Percentiles rank a stretch among this genome's conserved stretches.
Evolutionary conservation across 768 basidiomycete genomes (phyloP).

Genomic region (Pleurotus cornucopiae): DNA sequence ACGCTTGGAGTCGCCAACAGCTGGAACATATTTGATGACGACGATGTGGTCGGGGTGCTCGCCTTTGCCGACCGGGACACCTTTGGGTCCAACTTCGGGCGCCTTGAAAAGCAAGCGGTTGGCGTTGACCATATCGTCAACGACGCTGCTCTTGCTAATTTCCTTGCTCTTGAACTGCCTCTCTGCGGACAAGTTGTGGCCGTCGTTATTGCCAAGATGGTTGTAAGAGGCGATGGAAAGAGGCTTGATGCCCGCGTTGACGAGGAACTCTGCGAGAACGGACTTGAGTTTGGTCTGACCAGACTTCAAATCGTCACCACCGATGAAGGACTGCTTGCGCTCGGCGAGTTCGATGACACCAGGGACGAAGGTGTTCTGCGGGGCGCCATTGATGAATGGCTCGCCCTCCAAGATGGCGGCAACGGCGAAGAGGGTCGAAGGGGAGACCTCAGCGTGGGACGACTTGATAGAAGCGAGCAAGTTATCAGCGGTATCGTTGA

Average conservation of each 20-base stretch:
- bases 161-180: conserved; percentile 98
- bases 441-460: conserved; percentile 93
- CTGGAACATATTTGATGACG: conserved; percentile 95
- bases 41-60: conserved; percentile 98
- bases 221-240: conserved; percentile 97
- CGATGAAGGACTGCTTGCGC: conserved; percentile 86
- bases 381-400: conserved; percentile 96
- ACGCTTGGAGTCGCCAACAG: conserved; percentile 95
- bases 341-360: conserved; percentile 93
- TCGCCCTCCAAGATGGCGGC: conserved; percentile 93
- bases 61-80: conserved; percentile 62
- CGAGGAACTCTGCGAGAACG: conserved; percentile 96
- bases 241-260: conserved; percentile 98
- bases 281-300: conserved; percentile 98
- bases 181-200: conserved; percentile 85
- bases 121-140: conserved; percentile 96
- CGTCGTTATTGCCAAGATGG: conserved; percentile 98
- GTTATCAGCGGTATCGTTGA: conserved; percentile 92
- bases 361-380: conserved; percentile 98
- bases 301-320: conserved; percentile 96
- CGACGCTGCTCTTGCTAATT: conserved; percentile 95
- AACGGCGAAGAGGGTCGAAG: conserved; percentile 93
- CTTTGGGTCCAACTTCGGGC: conserved; percentile 49
- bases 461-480: conserved; percentile 75
- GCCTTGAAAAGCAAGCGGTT: conserved; percentile 90